Base-by-base conservation (phyloP, 495 filamentous ascomycete species). In the Filosporella fistucella region DNA sequence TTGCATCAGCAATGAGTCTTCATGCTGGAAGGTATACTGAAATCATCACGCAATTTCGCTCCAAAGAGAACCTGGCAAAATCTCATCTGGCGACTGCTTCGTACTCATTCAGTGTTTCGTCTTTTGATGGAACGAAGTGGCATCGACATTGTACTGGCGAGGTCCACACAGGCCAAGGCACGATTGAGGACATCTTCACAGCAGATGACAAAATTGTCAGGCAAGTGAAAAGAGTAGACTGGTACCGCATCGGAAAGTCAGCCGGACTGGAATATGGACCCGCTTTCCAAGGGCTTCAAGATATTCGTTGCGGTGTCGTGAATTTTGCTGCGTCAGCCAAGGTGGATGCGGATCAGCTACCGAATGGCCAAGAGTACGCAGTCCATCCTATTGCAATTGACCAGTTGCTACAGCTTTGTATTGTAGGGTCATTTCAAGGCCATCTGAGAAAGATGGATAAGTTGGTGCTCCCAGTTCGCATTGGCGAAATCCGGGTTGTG, bases 41-140 rank as follows among this genome's bases (percentile, higher is more conserved):
- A n/a, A n/a, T n/a, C n/a, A n/a, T n/a, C n/a, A n/a, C n/a, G n/a
- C n/a, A n/a, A n/a, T n/a, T n/a, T n/a, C n/a, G n/a, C n/a, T n/a
- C n/a, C n/a, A n/a, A n/a, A 1, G 53, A 50, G 9, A 48, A 52
- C 1, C 55, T 73, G 13, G 75, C 67, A 0, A 51, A 56, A n/a
- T 51, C 54, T 0, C n/a, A n/a, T n/a, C 36, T 6, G 6, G 4
- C 16, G 13, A 21, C 5, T 14, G 36, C 7, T 20, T 23, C 16
- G 36, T 20, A 21, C 3, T 5, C 14, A 20, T 6, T 18, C 3
- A 20, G 3, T 40, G 4, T 13, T 12, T 40, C n/a, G 12, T 6
- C 7, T 16, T 16, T 7, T 20, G 36, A 20, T 12, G 17, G 16
- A 11, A 40, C 36, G 4, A n/a, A 35, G 13, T 12, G 32, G 32